Conservation (phyloP, 768 basidiomycete genomes). For the Xanthoconium purpureum region DNA sequence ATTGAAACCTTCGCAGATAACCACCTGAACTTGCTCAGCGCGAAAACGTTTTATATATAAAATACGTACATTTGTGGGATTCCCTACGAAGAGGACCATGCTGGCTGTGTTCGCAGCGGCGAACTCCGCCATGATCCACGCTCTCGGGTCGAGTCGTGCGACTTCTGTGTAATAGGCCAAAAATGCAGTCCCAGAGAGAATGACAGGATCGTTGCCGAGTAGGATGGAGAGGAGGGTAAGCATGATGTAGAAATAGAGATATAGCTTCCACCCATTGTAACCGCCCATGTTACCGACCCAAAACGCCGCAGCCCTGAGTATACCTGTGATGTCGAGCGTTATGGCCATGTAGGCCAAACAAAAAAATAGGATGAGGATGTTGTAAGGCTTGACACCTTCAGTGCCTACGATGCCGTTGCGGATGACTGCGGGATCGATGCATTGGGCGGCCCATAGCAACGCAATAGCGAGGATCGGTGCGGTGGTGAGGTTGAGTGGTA, state of each 20-base stretch:
- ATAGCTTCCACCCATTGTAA: constrained; percentile 65
- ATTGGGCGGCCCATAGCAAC: constrained; percentile 55
- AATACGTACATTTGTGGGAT: constrained; percentile 74
- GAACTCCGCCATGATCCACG: constrained; percentile 76
- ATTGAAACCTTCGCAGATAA: constrained; percentile 82
- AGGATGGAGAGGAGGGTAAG: constrained; percentile 73
- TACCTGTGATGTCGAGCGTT: constrained; percentile 85
- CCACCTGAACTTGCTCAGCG: constrained; percentile 37
- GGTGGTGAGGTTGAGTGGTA: constrained; percentile 49
- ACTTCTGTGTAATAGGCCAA: constrained; percentile 83
- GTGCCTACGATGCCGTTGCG: constrained; percentile 77
- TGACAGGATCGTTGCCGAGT: constrained; percentile 93
- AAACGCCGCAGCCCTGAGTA: constrained; percentile 83
- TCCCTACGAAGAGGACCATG: constrained; percentile 77
- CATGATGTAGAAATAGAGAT: constrained; percentile 79
- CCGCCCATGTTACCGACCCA: constrained; percentile 84
- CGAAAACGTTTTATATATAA: not conserved
- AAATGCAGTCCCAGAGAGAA: constrained; percentile 88
- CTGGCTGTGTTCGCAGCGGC: constrained; percentile 78
- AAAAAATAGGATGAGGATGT: constrained; percentile 91
- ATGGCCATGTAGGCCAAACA: constrained; percentile 92
- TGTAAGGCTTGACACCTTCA: constrained; percentile 82
- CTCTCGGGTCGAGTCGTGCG: constrained; percentile 43
- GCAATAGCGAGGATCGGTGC: constrained; percentile 53
- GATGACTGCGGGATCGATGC: constrained; percentile 46